Evolutionary conservation across 495 filamentous ascomycete genomes (phyloP).

Genomic region (Talaromyces borbonicus): DNA sequence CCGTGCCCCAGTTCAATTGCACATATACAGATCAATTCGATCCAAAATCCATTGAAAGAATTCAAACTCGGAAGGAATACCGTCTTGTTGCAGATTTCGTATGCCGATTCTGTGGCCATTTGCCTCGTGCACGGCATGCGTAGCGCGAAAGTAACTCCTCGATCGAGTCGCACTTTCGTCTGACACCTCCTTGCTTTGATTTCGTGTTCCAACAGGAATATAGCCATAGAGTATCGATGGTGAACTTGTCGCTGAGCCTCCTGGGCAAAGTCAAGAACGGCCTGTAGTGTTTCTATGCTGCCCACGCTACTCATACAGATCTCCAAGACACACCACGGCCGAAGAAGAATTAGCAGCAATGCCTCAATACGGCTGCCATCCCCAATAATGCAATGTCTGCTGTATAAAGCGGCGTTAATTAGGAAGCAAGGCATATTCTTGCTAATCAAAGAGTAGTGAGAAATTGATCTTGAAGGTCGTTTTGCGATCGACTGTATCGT

Average conservation of each 20-base stretch:
- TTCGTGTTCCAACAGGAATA: constrained; percentile 3
- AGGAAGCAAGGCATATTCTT: neutral
- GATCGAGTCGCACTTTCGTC: neutral
- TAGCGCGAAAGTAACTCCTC: neutral
- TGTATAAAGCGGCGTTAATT: neutral
- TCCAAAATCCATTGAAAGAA: constrained; percentile 6
- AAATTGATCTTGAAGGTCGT: neutral
- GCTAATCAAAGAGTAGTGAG: neutral
- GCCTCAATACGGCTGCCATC: neutral
- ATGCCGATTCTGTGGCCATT: neutral
- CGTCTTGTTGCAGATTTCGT: neutral
- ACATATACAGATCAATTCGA: constrained; percentile 1
- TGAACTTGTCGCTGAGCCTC: neutral
- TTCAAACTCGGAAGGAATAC: constrained; percentile 3
- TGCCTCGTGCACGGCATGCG: too few species aligned
- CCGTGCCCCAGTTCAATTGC: neutral
- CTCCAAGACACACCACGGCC: constrained; percentile 6
- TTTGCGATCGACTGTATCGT: neutral
- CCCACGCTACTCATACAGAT: constrained; percentile 1
- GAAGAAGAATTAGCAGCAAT: neutral
- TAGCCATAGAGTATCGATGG: neutral
- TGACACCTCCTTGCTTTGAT: neutral
- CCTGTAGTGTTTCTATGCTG: neutral
- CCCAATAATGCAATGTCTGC: constrained; percentile 2
- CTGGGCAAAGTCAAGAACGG: neutral